Evolutionary conservation across 139 green algal genomes (phyloP).

Genomic region (Eudorina sp.): DNA sequence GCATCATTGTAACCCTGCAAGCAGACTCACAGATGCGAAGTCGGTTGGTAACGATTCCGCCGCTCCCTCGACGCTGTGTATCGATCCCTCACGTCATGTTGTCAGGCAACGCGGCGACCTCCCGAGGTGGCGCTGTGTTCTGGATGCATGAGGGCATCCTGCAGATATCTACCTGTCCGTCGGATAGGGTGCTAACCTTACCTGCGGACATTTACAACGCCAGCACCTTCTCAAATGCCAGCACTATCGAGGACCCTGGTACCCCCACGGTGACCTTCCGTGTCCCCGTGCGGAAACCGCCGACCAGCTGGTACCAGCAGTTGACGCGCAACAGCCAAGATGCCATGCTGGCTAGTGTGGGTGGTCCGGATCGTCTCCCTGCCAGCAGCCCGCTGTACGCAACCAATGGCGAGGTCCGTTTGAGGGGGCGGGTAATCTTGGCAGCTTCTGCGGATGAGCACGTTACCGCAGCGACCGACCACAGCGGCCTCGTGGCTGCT

Average conservation of each 20-base stretch:
- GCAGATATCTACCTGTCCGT: neutral
- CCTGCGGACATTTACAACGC: neutral
- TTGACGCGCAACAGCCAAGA: neutral
- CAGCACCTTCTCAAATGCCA: neutral
- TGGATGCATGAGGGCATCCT: conserved; percentile 14
- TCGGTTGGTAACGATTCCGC: too few species aligned
- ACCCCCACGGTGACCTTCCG: neutral
- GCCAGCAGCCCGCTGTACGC: neutral
- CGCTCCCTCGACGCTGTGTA: too few species aligned
- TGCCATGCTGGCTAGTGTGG: neutral
- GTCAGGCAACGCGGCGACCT: conserved; percentile 1
- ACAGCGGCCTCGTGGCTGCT: neutral
- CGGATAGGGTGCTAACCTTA: neutral
- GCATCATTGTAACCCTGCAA: too few species aligned
- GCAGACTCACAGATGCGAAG: too few species aligned
- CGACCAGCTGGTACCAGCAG: neutral
- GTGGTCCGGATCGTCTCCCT: neutral
- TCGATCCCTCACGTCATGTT: neutral
- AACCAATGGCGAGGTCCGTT: neutral
- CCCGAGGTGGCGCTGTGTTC: conserved; percentile 16
- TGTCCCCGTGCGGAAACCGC: neutral
- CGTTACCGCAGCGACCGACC: neutral
- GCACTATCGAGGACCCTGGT: neutral
- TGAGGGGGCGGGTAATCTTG: neutral
- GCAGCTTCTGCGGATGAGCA: neutral